These are phyloP conservation scores for Alternaria sp. DNA, from an alignment of 2,329 filamentous ascomycete genomes.

Conservation along the genomic window DNA sequence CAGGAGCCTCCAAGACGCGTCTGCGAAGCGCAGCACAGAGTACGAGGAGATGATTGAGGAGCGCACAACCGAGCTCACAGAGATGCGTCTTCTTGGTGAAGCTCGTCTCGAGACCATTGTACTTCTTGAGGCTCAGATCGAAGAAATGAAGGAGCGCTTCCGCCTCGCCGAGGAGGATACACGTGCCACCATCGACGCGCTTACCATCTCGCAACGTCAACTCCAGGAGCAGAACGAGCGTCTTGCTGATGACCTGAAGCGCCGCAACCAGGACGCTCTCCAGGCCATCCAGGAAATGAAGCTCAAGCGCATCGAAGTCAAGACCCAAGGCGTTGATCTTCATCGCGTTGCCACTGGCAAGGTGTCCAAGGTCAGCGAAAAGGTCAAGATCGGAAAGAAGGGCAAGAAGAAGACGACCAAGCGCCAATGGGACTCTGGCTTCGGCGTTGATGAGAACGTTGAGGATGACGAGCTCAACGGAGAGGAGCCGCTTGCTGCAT, in stretches of 20 bases:
- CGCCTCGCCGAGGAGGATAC: slow-evolving; percentile 35
- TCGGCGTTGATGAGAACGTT: slow-evolving; percentile 34
- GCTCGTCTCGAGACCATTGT: slow-evolving; percentile 42
- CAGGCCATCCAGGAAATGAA: slow-evolving; percentile 43
- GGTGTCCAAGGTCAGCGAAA: slow-evolving; percentile 39
- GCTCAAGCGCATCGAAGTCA: slow-evolving; percentile 40
- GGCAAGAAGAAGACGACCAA: slow-evolving; percentile 32
- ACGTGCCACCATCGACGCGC: slow-evolving; percentile 39
- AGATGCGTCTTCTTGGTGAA: slow-evolving; percentile 44
- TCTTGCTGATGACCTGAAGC: slow-evolving; percentile 33
- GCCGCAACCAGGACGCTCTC: slow-evolving; percentile 37
- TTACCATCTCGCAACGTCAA: slow-evolving; percentile 35
- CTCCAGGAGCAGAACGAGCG: slow-evolving; percentile 40
- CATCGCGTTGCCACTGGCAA: slow-evolving; percentile 39
- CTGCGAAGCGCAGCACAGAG: slow-evolving; percentile 29
- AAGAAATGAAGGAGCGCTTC: slow-evolving; percentile 43
- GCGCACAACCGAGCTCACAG: slow-evolving; percentile 40
- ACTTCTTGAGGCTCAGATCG: slow-evolving; percentile 38
- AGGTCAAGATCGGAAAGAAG: slow-evolving; percentile 44
- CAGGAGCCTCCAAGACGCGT: slow-evolving; percentile 35
- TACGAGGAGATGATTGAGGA: slow-evolving; percentile 35
- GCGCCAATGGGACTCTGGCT: slow-evolving; percentile 44
- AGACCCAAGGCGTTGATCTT: slow-evolving; percentile 32
- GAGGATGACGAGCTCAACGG: slow-evolving; percentile 19
- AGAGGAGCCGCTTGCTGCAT: slow-evolving; percentile 27